Evolutionary conservation across 1,284 basidiomycete species (phyloP), one percentile per base, ranked within the genome.

Genomic region (Cutaneotrichosporon sp.): DNA sequence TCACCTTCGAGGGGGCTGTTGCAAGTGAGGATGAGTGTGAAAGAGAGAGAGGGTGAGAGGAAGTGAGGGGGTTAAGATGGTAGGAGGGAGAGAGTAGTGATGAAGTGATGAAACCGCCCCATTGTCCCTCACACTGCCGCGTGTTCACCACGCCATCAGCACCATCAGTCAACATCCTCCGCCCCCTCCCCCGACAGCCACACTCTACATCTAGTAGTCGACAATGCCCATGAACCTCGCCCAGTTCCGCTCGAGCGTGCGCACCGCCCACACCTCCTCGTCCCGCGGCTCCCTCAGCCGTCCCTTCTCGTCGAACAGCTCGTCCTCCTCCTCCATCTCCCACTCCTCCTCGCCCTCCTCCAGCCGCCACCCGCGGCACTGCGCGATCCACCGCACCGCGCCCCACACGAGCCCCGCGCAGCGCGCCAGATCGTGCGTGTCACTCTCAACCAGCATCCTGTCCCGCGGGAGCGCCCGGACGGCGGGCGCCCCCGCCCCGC

Each of bases 381-480:
- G 57, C 0, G 72, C 70, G 10, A 80, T 69, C 79, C 79, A 80
- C 10, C 64, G 67, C 4, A 67, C 62, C 1, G 74, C 72, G 1
- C 67, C 76, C 77, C 78, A 80, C 0, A 79, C 77, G 16, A 74
- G 52, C 13, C 67, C 43, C 4, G 69, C 66, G 9, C 64, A 71
- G 27, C 72, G 54, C 13, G 64, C 42, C 10, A 78, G 71, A 57
- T 79, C 72, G 58, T 77, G 72, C 25, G 73, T 73, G 63, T 83
- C 82, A 24, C 72, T 75, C 60, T 83, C 82, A 8, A 82, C 72
- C 6, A 83, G 65, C 10, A 83, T 60, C 20, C 79, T 62, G n/a
- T 78, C 69, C 4, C 63, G 58, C 20, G 72, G 68, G 25, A 80
- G 73, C 2, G 73, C 58, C 13, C 68, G 59, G 16, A 83, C 75